phyloP scores from a whole-genome alignment of 495 filamentous ascomycete genomes.

The Penicillium parvum region DNA sequence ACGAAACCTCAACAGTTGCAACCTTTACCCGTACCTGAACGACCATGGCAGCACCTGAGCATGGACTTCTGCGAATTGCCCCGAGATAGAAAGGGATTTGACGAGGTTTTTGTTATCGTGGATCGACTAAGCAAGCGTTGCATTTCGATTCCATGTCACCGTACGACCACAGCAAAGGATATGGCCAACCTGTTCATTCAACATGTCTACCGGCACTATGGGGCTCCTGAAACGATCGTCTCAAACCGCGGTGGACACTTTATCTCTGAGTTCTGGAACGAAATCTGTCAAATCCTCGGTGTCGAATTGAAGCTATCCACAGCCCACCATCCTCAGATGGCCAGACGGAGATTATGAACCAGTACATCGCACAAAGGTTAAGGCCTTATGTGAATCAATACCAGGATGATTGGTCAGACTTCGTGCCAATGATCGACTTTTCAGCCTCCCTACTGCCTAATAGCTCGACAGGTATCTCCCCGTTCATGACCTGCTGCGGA shows the following conservation, averaged over 20 bases:
- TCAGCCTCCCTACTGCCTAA: neutral
- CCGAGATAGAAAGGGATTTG: neutral
- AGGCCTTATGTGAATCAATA: slow-evolving; percentile 2
- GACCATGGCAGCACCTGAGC: slow-evolving; percentile 1
- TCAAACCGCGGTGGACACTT: slow-evolving; percentile 20
- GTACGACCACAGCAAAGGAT: neutral
- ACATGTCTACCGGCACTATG: neutral
- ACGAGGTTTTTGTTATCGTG: neutral
- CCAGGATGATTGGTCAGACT: slow-evolving; percentile 12
- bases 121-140: slow-evolving; percentile 1
- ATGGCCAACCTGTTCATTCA: neutral
- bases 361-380: slow-evolving; percentile 3
- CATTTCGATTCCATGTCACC: neutral
- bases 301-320: slow-evolving; percentile 15
- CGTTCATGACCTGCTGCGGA: neutral
- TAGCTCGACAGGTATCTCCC: neutral
- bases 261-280: slow-evolving; percentile 8
- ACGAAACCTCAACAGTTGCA: no score
- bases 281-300: slow-evolving; percentile 10
- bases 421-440: neutral
- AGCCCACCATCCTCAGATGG: slow-evolving; percentile 15
- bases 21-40: neutral
- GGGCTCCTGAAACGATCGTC: slow-evolving; percentile 12
- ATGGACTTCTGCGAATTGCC: neutral
- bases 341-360: slow-evolving; percentile 3